Evolutionary conservation across 345 rosid genomes (phyloP).

Genomic region (Aquilaria sinensis): DNA sequence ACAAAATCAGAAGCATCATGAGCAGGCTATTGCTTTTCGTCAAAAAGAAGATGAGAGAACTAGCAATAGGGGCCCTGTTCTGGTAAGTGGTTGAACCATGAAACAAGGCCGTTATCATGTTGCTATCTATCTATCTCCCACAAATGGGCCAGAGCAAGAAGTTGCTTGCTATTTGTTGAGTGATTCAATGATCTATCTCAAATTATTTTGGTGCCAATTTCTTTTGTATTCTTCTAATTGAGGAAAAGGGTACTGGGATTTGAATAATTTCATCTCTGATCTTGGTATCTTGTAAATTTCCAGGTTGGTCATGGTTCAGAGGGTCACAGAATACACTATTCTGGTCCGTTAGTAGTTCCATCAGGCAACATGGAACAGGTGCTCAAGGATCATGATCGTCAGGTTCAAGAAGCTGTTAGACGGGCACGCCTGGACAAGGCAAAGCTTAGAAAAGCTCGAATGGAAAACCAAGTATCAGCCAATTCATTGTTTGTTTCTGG

Average conservation of each 20-base stretch:
- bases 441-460: conserved; percentile 63
- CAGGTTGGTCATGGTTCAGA: conserved; percentile 90
- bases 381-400: conserved; percentile 97
- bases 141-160: background rate
- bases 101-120: too few species aligned
- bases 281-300: conserved; percentile 4
- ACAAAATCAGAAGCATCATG: conserved; percentile 48
- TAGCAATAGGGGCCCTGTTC: conserved; percentile 59
- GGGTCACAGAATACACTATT: conserved; percentile 89
- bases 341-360: conserved; percentile 86
- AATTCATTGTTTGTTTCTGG: conserved; percentile 73
- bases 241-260: too few species aligned
- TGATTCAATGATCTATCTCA: background rate
- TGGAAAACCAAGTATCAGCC: conserved; percentile 49
- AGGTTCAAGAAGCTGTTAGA: conserved; percentile 88
- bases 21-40: conserved; percentile 30
- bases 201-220: background rate
- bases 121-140: background rate
- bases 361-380: conserved; percentile 89
- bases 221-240: too few species aligned
- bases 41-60: conserved; percentile 56
- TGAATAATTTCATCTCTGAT: background rate
- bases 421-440: conserved; percentile 88
- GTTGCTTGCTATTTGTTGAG: background rate
- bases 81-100: conserved; percentile 45